phyloP scores from a whole-genome alignment of 1,284 basidiomycete species.

The Cryptococcus floricola region DNA sequence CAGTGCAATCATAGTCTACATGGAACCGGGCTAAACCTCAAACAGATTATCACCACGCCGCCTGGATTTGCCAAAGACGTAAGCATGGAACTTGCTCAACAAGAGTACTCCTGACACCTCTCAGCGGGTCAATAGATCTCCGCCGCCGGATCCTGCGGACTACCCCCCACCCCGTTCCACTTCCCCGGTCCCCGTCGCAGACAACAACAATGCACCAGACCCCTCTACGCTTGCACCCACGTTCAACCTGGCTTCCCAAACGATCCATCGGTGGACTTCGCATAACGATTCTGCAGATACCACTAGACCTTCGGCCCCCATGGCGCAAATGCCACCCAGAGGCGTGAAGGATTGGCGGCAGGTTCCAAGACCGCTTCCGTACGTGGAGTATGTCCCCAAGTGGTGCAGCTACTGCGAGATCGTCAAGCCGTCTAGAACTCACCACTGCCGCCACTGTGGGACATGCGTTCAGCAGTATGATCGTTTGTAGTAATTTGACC shows the following conservation, averaged over 20 bases:
- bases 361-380: slow-evolving; percentile 30
- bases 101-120: background rate
- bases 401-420: slow-evolving; percentile 46
- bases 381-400: slow-evolving; percentile 18
- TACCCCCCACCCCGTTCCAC: background rate
- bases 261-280: background rate
- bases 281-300: background rate
- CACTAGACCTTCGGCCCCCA: background rate
- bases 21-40: background rate
- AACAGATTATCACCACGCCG: slow-evolving; percentile 58
- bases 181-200: slow-evolving; percentile 1
- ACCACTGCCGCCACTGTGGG: slow-evolving; percentile 49
- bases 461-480: slow-evolving; percentile 45
- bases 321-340: background rate
- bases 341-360: slow-evolving; percentile 18
- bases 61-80: slow-evolving; percentile 69
- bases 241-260: slow-evolving; percentile 10
- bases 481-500: slow-evolving; percentile 18
- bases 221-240: slow-evolving; percentile 26
- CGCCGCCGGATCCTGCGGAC: slow-evolving; percentile 24
- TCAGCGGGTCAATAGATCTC: slow-evolving; percentile 42
- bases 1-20: slow-evolving; percentile 5
- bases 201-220: slow-evolving; percentile 10
- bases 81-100: slow-evolving; percentile 22
- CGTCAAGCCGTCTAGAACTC: slow-evolving; percentile 45